Evolutionary conservation across 2,329 filamentous ascomycete species (phyloP), one percentile per base, ranked within the genome.

Genomic region (Hypoxylon sp.): DNA sequence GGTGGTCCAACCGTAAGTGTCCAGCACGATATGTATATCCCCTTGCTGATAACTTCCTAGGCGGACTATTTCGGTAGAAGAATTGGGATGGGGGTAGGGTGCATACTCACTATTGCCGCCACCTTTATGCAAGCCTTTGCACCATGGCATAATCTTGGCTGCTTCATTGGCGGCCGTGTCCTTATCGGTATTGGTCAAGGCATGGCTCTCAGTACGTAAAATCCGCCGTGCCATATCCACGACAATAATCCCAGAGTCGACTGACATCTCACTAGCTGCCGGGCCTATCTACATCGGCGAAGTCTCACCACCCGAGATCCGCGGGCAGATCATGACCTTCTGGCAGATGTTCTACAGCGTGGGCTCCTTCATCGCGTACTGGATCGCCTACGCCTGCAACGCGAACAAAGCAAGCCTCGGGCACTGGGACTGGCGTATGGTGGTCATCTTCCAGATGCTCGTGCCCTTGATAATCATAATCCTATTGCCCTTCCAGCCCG

Each of bases 271-370:
- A 71, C 73, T 59, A 88, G 87, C 90, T 33, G 85, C 90, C 57
- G 90, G 90, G 1, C 89, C 90, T 9, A 89, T 92, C 57, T 92
- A 92, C 78, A 92, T 92, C 67, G 89, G 90, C 67, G 90, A 92
- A 77, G 81, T 92, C 51, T 84, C 89, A 0, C 89, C 90, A 0
- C 78, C 88, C 5, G 83, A 89, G 68, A 91, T 92, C 68, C 85
- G 90, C 64, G 89, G 89, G 53, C 86, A 84, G 68, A 89, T 91
- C 76, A 91, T 91, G 89, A 86, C 87, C 2, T 90, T 91, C 75
- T 91, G 89, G 89, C 89, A 91, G 77, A 84, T 90, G 73, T 90
- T 90, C 80, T 91, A 90, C 79, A 87, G 82, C 1, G 89, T 91
- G 26, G 89, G 89, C 3, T 86, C 84, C 13, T 91, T 90, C 78